Evolutionary conservation across 2,329 filamentous ascomycete species (phyloP), one percentile per base, ranked within the genome.

Genomic region (Chrysosporium queenslandicum): DNA sequence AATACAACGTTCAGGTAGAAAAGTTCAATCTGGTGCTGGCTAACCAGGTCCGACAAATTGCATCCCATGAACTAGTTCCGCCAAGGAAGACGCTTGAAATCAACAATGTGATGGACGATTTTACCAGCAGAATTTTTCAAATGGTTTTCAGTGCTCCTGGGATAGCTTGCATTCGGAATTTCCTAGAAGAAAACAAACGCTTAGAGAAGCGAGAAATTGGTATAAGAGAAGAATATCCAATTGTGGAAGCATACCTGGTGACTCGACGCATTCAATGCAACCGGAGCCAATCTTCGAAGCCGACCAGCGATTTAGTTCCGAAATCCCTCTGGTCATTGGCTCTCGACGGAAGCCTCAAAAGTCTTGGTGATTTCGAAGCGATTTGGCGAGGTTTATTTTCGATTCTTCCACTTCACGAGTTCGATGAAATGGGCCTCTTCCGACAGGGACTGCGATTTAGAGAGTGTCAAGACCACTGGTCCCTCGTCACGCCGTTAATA

Each of bases 391-490:
- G 67, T n/a, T 37, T 79, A 1, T 79, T 81, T 58, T 72, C 69
- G 1, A 58, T 78, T 1, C 66, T 82, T 11, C 79, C 80, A 1
- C 68, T 78, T 14, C 62, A 72, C 6, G 77, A 79, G 54, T 64
- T 83, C 20, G 75, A 80, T 57, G 54, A 62, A 1, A 59, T 63
- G 51, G 80, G 80, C 1, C 69, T 78, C 14, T 64, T 73, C 18
- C 63, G 65, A 2, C 60, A 65, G 21, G 69, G 69, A 11, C 65
- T 65, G 29, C 68, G 73, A 3, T 72, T 73, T 25, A 62, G 61
- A n/a, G 57, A 63, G 5, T 46, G 57, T 3, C 57, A 64, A 41
- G 74, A 76, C 18, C 75, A 76, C 42, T 83, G 80, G 80, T 59
- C 56, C 18, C 58, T 74, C 2, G 64, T 77, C 5, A 72, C 72